phyloP scores from a whole-genome alignment of 371 early-diverging fungal genomes.

The Lichtheimia ornata region DNA sequence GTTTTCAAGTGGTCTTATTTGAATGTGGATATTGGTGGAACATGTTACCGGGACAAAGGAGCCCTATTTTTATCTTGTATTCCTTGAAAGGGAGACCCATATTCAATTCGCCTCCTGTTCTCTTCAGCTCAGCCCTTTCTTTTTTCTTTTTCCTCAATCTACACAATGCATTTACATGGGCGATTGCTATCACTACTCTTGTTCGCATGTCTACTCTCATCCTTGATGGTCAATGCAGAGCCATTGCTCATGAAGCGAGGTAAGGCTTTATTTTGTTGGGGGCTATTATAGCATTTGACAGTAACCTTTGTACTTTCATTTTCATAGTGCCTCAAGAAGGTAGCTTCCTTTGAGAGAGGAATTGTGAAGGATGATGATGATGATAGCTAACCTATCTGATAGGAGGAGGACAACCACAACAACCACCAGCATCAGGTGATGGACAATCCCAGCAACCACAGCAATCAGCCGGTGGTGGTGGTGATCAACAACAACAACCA shows the following conservation, averaged over 20 bases:
- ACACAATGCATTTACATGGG: conserved; percentile 1
- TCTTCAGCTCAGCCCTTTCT: not conserved
- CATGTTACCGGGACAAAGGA: not conserved
- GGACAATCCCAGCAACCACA: not conserved
- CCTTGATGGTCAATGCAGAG: conserved; percentile 1
- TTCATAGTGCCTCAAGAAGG: not conserved
- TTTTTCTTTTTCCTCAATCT: conserved; percentile 2
- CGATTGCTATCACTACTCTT: conserved; percentile 4
- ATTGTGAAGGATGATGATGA: not conserved
- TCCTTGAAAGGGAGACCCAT: conserved; percentile 6
- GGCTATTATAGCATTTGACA: not conserved
- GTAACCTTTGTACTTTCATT: too few relatives aligned
- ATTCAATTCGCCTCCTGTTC: not conserved
- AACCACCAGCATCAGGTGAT: not conserved
- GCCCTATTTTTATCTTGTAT: conserved; percentile 8
- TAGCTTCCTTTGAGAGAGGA: too few relatives aligned
- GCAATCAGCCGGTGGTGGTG: not conserved
- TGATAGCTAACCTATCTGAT: not conserved
- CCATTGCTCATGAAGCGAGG: conserved; percentile 11
- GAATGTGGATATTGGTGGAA: conserved; percentile 2
- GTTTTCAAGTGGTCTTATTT: not conserved
- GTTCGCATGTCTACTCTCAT: conserved; percentile 3
- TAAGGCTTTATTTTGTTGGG: not conserved
- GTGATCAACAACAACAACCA: not conserved
- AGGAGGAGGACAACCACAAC: conserved; percentile 1